Evolutionary conservation across 441 rosid genomes (phyloP).

Genomic region (Cnidoscolus chayamansa): DNA sequence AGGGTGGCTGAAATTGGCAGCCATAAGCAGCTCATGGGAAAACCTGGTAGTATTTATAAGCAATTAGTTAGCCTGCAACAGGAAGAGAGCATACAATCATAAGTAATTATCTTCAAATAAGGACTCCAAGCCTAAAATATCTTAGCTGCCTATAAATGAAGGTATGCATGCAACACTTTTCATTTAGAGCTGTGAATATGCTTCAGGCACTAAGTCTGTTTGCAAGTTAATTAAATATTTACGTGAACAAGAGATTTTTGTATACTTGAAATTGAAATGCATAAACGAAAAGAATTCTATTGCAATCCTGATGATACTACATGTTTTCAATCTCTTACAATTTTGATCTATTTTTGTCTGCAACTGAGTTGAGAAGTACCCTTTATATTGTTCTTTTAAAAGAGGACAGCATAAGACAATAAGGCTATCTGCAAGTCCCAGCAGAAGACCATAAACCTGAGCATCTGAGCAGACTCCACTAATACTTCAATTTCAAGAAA

Average conservation of each 20-base stretch:
- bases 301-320: neutral
- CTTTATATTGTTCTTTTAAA: no score
- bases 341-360: neutral
- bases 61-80: conserved; percentile 53
- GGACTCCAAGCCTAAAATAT: neutral
- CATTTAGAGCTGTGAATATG: neutral
- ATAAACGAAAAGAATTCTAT: neutral
- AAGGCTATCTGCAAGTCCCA: no score
- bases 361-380: neutral
- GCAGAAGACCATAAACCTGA: no score
- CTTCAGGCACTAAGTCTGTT: neutral
- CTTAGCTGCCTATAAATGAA: neutral
- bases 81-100: conserved; percentile 22
- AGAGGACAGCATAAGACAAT: no score
- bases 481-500: no score
- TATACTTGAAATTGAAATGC: neutral
- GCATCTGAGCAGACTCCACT: no score
- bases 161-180: neutral
- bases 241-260: neutral
- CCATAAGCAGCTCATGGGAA: conserved; percentile 54
- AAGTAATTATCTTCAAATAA: neutral
- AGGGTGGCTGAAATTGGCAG: conserved; percentile 65
- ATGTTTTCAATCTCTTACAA: neutral
- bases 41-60: conserved; percentile 46
- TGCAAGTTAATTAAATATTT: neutral